Conservation (phyloP, 768 basidiomycete species). For the Cystofilobasidium capitatum region DNA sequence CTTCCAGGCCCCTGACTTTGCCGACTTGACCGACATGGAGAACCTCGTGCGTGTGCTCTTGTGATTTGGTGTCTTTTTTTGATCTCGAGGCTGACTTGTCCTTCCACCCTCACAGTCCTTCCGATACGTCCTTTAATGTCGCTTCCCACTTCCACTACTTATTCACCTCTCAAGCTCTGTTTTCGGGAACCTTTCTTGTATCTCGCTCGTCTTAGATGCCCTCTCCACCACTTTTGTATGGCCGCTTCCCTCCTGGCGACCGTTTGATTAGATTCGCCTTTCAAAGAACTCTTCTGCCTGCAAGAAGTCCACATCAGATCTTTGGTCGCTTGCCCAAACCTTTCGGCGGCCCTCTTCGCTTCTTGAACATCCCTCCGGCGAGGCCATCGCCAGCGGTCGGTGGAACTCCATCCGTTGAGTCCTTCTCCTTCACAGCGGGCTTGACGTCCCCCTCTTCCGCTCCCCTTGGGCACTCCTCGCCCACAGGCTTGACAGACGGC, state of each 20-base stretch:
- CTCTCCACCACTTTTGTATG: too few species aligned
- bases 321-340: slow-evolving; percentile 11
- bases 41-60: not conserved
- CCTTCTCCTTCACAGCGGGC: not conserved
- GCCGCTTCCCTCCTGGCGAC: too few species aligned
- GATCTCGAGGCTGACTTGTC: not conserved
- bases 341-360: slow-evolving; percentile 33
- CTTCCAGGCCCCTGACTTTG: not conserved
- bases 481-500: not conserved
- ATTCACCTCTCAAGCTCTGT: too few species aligned
- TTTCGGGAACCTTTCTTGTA: too few species aligned
- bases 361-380: slow-evolving; percentile 42
- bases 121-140: not conserved
- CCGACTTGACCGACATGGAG: not conserved
- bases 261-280: too few species aligned
- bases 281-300: too few species aligned
- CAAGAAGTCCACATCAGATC: too few species aligned
- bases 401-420: not conserved
- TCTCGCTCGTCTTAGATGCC: too few species aligned
- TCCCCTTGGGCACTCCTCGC: not conserved
- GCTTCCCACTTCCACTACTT: too few species aligned
- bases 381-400: slow-evolving; percentile 15
- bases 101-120: not conserved
- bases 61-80: not conserved
- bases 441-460: slow-evolving; percentile 22